A percentile compares a stretch with the other conserved stretches of the same genome.
phyloP scores from a whole-genome alignment of 1,139 yeast genomes.

The Hanseniaspora uvarum region DNA sequence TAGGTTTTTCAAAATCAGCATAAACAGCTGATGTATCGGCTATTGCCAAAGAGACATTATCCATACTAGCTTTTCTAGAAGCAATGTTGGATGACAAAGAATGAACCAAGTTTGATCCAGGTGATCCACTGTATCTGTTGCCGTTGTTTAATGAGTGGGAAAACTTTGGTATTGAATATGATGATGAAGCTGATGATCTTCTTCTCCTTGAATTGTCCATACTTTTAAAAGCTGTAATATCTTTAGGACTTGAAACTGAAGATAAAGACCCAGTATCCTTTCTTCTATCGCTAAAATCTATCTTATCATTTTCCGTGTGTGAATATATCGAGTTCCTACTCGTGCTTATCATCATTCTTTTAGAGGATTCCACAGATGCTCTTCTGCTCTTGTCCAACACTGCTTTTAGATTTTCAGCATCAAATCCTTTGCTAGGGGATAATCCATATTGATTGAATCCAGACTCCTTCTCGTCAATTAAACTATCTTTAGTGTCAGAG shows the following conservation, averaged over 20 bases:
- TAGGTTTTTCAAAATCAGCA: constrained; percentile 32
- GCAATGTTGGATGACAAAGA: constrained; percentile 21
- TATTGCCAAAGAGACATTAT: constrained; percentile 32
- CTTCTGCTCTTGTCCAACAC: constrained; percentile 12
- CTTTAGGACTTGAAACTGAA: constrained; percentile 7
- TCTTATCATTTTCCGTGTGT: constrained; percentile 1
- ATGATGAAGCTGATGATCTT: constrained; percentile 21
- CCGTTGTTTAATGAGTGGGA: constrained; percentile 23
- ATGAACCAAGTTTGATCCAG: not conserved
- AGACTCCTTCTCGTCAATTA: constrained; percentile 7
- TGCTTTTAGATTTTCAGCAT: constrained; percentile 9
- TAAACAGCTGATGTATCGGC: constrained; percentile 34
- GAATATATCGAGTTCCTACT: constrained; percentile 14
- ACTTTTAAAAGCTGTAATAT: not conserved
- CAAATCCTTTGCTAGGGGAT: constrained; percentile 16
- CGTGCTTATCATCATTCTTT: constrained; percentile 2
- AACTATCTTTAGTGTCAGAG: not conserved
- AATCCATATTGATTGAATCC: constrained; percentile 17
- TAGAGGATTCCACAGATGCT: constrained; percentile 8
- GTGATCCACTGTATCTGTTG: constrained; percentile 5
- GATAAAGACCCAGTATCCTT: constrained; percentile 1
- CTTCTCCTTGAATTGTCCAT: constrained; percentile 13
- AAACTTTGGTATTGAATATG: constrained; percentile 27
- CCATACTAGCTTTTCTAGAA: constrained; percentile 27
- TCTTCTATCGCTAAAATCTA: not conserved